phyloP scores from a whole-genome alignment of 768 basidiomycete genomes.

The Clathrus columnatus region DNA sequence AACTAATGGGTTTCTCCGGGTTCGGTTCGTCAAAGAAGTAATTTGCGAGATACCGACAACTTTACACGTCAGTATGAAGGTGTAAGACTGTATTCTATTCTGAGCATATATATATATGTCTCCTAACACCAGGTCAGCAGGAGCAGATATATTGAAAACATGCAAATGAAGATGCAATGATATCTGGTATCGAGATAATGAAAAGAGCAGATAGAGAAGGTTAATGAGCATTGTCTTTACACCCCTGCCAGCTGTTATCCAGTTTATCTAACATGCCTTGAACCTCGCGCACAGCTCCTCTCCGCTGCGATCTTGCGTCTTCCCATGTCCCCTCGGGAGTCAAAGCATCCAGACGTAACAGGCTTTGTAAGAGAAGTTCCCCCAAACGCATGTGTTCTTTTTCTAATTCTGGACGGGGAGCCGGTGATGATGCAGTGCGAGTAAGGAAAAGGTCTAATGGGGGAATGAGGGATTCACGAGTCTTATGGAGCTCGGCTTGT shows the following conservation, averaged over 20 bases:
- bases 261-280: conserved; percentile 75
- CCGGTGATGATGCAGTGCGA: conserved; percentile 20
- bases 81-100: neutral
- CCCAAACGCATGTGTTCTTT: conserved; percentile 52
- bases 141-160: too few species aligned
- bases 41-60: too few species aligned
- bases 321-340: conserved; percentile 66
- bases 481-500: conserved; percentile 40
- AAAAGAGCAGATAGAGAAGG: neutral
- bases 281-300: conserved; percentile 78
- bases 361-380: conserved; percentile 79
- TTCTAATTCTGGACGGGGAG: conserved; percentile 22
- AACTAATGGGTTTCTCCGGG: conserved; percentile 86
- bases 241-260: conserved; percentile 55
- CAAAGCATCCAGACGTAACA: conserved; percentile 81
- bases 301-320: conserved; percentile 69
- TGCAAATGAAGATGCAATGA: too few species aligned
- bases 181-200: too few species aligned
- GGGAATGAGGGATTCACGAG: conserved; percentile 47
- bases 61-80: too few species aligned
- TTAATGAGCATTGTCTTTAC: neutral
- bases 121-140: too few species aligned
- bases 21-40: conserved; percentile 84
- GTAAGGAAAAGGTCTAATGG: conserved; percentile 48
- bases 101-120: neutral